A percentile compares a stretch with the other conserved stretches of the same genome.
phyloP scores from a whole-genome alignment of 306 rosid species.

The Acacia crassicarpa region DNA sequence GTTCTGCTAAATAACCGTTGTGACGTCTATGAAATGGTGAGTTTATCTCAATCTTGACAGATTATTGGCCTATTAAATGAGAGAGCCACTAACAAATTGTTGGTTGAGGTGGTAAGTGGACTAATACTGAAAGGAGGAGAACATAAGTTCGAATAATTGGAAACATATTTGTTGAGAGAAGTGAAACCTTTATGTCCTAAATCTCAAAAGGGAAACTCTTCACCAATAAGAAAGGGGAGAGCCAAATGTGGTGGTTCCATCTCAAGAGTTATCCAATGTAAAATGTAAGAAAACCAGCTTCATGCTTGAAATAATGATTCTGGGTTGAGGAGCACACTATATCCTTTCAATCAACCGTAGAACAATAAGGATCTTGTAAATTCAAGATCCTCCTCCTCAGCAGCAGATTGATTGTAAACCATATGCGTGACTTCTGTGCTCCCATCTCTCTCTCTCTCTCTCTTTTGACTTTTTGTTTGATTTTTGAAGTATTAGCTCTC shows the following conservation, averaged over 20 bases:
- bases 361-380: constrained; percentile 56
- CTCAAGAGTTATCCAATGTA: neutral
- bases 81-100: too few species aligned
- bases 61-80: neutral
- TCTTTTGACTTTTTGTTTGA: too few species aligned
- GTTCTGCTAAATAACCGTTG: constrained; percentile 19
- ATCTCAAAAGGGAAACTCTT: too few species aligned
- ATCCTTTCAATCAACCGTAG: too few species aligned
- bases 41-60: neutral
- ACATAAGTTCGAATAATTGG: too few species aligned
- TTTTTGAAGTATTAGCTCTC: too few species aligned
- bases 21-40: neutral
- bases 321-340: too few species aligned
- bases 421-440: neutral
- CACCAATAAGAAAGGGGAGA: neutral
- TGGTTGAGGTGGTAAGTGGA: too few species aligned
- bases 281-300: constrained; percentile 58
- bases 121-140: too few species aligned
- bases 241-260: neutral
- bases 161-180: too few species aligned
- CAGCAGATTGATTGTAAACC: neutral
- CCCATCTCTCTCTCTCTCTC: too few species aligned
- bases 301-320: neutral
- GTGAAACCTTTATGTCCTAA: too few species aligned
- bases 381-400: constrained; percentile 43